phyloP scores from a whole-genome alignment of 148 eudicot genomes.

The Rhododendron molle region DNA sequence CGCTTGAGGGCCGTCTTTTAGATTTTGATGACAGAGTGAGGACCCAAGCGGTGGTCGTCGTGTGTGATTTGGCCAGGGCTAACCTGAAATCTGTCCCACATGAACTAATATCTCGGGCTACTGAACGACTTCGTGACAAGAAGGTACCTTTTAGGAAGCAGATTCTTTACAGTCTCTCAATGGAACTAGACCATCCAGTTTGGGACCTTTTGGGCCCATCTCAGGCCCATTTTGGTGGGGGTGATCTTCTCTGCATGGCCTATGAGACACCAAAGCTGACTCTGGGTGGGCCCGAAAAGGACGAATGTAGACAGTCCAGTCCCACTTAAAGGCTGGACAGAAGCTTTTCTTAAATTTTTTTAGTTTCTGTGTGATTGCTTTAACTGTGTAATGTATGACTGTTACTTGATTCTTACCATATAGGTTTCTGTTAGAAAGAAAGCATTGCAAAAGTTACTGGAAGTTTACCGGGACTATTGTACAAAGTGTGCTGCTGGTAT shows the following conservation, averaged over 20 bases:
- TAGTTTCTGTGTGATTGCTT: neutral
- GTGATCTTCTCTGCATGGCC: neutral
- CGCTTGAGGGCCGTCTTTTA: slow-evolving; percentile 64
- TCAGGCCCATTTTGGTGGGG: neutral
- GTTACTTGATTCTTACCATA: slow-evolving; percentile 11
- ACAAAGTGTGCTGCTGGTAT: slow-evolving; percentile 50
- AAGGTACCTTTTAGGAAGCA: slow-evolving; percentile 37
- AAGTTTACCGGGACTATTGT: slow-evolving; percentile 82
- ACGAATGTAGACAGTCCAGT: neutral
- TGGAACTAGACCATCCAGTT: neutral
- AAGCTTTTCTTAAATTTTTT: neutral
- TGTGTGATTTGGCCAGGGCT: slow-evolving; percentile 69
- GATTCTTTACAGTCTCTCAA: neutral
- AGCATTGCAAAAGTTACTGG: slow-evolving; percentile 69
- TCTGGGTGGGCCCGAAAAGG: neutral
- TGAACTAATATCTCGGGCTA: slow-evolving; percentile 46
- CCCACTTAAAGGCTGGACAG: neutral
- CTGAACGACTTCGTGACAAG: slow-evolving; percentile 87
- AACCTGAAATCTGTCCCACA: slow-evolving; percentile 43
- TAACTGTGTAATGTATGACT: neutral
- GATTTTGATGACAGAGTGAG: slow-evolving; percentile 88
- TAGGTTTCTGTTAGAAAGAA: slow-evolving; percentile 80
- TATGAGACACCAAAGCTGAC: neutral
- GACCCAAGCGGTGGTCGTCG: slow-evolving; percentile 62
- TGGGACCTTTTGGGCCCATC: neutral